Conservation (phyloP, 352 stramenopile species). For the Globisporangium lucens region DNA sequence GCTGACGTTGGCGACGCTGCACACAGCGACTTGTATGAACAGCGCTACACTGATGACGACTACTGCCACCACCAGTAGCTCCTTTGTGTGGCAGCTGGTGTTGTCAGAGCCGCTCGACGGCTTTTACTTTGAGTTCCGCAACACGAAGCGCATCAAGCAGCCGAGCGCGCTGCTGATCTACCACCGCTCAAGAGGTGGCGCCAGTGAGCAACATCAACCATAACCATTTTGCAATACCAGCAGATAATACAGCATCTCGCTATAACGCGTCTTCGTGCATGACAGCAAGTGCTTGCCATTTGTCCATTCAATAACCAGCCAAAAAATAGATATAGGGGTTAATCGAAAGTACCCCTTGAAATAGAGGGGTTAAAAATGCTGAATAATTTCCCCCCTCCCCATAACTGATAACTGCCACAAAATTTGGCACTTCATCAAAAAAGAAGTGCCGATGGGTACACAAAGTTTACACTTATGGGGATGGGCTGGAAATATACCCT, state of each 20-base stretch:
- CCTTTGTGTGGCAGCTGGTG: conserved; percentile 29
- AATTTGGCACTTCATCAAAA: background rate
- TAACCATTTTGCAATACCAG: background rate
- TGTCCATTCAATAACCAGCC: too few relatives aligned
- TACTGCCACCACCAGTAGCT: background rate
- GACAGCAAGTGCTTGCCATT: too few relatives aligned
- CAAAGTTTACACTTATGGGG: too few relatives aligned
- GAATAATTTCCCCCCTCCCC: background rate
- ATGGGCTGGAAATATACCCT: background rate
- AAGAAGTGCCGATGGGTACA: conserved; percentile 8
- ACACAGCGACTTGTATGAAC: background rate
- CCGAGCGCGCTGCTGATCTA: conserved; percentile 59
- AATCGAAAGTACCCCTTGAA: too few relatives aligned
- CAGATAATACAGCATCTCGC: too few relatives aligned
- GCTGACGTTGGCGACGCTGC: conserved; percentile 30
- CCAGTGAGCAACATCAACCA: background rate
- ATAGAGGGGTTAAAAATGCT: background rate
- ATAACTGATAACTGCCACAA: too few relatives aligned
- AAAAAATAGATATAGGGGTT: too few relatives aligned
- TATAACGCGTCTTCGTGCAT: too few relatives aligned
- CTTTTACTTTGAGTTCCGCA: conserved; percentile 60
- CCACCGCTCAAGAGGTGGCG: background rate
- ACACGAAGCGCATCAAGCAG: conserved; percentile 58
- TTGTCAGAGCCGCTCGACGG: conserved; percentile 31
- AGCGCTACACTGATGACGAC: background rate